These are phyloP conservation scores for Penicillium polonicum DNA, from an alignment of 2,329 filamentous ascomycete species.

Conservation along the genomic window DNA sequence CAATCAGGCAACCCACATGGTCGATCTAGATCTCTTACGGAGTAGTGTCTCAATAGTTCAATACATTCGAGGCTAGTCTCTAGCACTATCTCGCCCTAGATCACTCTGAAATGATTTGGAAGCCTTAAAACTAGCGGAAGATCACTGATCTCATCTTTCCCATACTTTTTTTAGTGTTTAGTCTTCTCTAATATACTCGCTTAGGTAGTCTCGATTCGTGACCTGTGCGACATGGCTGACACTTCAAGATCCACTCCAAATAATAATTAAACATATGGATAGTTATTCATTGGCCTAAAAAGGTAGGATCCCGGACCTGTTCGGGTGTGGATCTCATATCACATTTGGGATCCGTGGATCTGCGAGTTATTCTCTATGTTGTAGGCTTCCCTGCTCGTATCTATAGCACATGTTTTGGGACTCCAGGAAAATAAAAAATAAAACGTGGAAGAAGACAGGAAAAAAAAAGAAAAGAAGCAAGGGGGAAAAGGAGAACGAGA, in stretches of 20 bases:
- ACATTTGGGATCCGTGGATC: not conserved
- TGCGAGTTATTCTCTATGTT: not conserved
- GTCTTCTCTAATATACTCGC: not conserved
- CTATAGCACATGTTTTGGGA: not conserved
- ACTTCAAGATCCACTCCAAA: constrained; percentile 3
- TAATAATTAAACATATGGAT: not conserved
- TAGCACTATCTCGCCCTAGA: constrained; percentile 5
- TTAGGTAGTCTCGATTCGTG: not conserved
- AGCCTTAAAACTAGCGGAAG: constrained; percentile 6
- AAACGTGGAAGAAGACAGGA: not conserved
- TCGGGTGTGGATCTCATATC: constrained; percentile 8
- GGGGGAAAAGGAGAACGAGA: constrained; percentile 13
- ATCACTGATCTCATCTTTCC: constrained; percentile 1
- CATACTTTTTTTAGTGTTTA: not conserved
- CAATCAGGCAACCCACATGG: not conserved
- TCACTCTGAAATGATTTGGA: constrained; percentile 19
- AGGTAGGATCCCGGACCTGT: not conserved
- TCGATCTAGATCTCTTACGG: constrained; percentile 1
- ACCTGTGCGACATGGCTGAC: constrained; percentile 14
- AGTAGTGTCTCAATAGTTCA: constrained; percentile 5
- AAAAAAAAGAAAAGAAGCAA: not conserved
- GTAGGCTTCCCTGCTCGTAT: no score
- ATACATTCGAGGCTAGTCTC: constrained; percentile 4
- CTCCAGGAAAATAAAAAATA: not conserved
- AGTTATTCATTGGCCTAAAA: not conserved